phyloP scores from a whole-genome alignment of 768 basidiomycete genomes.

The Pisolithus microcarpus region DNA sequence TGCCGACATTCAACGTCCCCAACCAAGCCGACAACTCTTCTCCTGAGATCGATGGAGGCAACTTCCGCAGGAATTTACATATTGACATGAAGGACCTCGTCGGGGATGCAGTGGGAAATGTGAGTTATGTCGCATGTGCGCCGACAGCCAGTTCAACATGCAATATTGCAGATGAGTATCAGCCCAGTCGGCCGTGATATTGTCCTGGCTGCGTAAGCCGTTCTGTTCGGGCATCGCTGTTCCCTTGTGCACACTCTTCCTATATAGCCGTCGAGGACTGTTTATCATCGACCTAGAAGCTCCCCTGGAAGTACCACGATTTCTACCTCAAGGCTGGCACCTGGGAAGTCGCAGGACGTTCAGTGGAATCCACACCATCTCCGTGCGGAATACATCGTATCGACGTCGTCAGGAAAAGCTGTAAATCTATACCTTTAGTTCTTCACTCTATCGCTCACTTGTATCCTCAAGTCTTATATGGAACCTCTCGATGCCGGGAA shows the following conservation, averaged over 20 bases:
- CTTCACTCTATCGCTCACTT: background rate
- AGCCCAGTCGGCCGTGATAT: slow-evolving; percentile 84
- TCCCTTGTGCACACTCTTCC: background rate
- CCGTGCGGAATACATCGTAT: slow-evolving; percentile 75
- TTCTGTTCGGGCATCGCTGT: background rate
- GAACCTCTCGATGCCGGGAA: slow-evolving; percentile 73
- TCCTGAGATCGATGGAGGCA: slow-evolving; percentile 49
- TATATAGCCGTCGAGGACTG: slow-evolving; percentile 68
- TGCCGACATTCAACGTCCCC: slow-evolving; percentile 17
- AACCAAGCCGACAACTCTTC: slow-evolving; percentile 15
- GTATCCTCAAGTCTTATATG: slow-evolving; percentile 65
- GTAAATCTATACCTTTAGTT: slow-evolving; percentile 34
- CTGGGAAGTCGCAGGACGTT: slow-evolving; percentile 91
- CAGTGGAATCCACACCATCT: slow-evolving; percentile 86
- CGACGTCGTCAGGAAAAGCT: slow-evolving; percentile 85
- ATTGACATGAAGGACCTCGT: slow-evolving; percentile 77
- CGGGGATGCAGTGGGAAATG: slow-evolving; percentile 79
- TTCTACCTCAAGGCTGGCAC: slow-evolving; percentile 94
- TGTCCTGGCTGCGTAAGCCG: slow-evolving; percentile 76
- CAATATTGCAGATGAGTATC: slow-evolving; percentile 73
- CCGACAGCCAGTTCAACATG: slow-evolving; percentile 3
- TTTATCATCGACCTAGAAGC: slow-evolving; percentile 93
- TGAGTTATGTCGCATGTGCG: slow-evolving; percentile 31
- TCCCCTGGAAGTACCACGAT: slow-evolving; percentile 81
- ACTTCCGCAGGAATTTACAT: slow-evolving; percentile 52